Evolutionary conservation across 2,329 filamentous ascomycete genomes (phyloP), one percentile per base, ranked within the genome.

Genomic region (Monosporascus sp.): DNA sequence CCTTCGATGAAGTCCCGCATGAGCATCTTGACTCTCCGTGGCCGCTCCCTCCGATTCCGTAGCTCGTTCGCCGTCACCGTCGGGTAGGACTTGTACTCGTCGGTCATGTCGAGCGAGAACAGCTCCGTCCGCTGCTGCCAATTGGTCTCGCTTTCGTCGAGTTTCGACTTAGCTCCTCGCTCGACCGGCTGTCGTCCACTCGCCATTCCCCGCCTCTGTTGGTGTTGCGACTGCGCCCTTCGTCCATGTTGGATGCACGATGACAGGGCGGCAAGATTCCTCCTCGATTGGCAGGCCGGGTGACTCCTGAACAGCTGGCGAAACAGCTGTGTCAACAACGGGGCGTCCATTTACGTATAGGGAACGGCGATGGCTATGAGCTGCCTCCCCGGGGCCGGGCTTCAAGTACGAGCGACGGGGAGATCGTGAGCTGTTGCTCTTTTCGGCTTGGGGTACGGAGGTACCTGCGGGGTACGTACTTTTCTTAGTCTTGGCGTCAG

Each of bases 1-100:
- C 89, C 92, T 71, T 99, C 94, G 67, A 99, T 94, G 67, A 99
- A 99, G 77, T 99, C 95, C 60, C 95, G 83, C 68, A 95, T 89
- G 66, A 97, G 75, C 94, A 99, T 99, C 81, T 96, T 97, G 61
- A 96, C 92, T 70, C 88, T 82, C 66, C 82, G 83, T 45, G 94
- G 94, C 65, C 94, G 79, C 67, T 96, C 87, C 50, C 76, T 85
- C 51, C 88, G 80, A 60, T 72, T 76, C 61, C 87, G 85, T 60
- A 99, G 75, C 57, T 90, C 86, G 59, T 87, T 80, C n/a, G 90
- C 83, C 8, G 91, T 96, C 48, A 99, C 88, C 67, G 87, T 84
- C 0, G 94, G 92, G 66, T 90, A 96, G 64, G 82, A 79, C 56
- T 84, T 80, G 69, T 92, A 92, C 70, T 97, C 92, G 47, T 89